Percentiles rank a stretch among this genome's conserved stretches.
Evolutionary conservation across 2,329 filamentous ascomycete genomes (phyloP).

Genomic region (Iodosphaeria phyllophila): DNA sequence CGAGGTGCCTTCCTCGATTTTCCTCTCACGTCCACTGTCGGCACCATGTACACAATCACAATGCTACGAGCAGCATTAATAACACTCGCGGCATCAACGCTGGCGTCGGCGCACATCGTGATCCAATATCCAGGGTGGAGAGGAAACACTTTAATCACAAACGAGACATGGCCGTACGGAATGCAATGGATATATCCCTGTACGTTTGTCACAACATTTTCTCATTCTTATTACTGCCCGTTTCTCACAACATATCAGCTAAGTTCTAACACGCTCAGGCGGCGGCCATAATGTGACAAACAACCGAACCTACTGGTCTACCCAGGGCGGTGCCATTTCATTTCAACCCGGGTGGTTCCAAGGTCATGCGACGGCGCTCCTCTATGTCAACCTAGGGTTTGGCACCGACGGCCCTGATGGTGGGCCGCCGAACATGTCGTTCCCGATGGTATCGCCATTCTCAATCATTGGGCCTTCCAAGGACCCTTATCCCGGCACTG

Average conservation of each 20-base stretch:
- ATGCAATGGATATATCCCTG: conserved; percentile 96
- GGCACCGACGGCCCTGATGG: conserved; percentile 44
- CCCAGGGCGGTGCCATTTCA: conserved; percentile 68
- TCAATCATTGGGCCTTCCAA: conserved; percentile 68
- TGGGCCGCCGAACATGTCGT: conserved; percentile 73
- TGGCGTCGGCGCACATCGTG: conserved; percentile 55
- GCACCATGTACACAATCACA: conserved; percentile 7
- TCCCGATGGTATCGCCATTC: conserved; percentile 63
- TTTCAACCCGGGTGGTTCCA: conserved; percentile 94
- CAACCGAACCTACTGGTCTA: conserved; percentile 87
- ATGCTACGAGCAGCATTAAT: conserved; percentile 29
- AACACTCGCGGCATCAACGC: conserved; percentile 23
- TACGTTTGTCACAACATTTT: conserved; percentile 25
- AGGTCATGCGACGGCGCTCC: conserved; percentile 62
- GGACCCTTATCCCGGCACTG: conserved; percentile 67
- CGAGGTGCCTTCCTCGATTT: background rate
- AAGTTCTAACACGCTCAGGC: conserved; percentile 30
- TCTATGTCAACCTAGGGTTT: conserved; percentile 84
- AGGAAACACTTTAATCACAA: conserved; percentile 71
- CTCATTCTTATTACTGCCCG: background rate
- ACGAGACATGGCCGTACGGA: conserved; percentile 64
- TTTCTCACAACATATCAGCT: conserved; percentile 2
- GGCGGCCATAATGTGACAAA: conserved; percentile 60
- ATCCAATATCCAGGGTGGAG: conserved; percentile 75
- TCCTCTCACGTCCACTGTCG: conserved; percentile 2